Evolutionary conservation across 768 basidiomycete genomes (phyloP).

Genomic region (Lactarius trivialis): DNA sequence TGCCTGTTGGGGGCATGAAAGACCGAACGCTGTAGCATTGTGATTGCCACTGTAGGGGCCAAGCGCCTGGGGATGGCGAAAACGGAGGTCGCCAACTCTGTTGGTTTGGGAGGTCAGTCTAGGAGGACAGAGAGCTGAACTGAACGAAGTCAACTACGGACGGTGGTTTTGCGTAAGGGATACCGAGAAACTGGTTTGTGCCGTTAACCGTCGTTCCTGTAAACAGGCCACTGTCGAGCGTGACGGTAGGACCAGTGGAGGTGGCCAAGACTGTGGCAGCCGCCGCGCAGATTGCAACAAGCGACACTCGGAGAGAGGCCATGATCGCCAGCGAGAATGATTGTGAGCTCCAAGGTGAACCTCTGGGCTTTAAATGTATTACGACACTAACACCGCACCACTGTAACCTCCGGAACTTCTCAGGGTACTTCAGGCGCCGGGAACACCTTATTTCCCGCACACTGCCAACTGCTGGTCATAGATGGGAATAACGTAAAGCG

Average conservation of each 20-base stretch:
- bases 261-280: background rate
- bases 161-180: constrained; percentile 38
- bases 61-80: constrained; percentile 29
- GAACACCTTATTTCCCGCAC: too few relatives aligned
- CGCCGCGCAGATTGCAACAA: background rate
- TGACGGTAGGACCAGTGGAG: constrained; percentile 19
- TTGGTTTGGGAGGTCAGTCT: background rate
- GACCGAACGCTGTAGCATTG: constrained; percentile 20
- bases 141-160: constrained; percentile 22
- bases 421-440: too few relatives aligned
- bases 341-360: background rate
- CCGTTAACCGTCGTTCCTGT: constrained; percentile 26
- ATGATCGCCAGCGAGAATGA: background rate
- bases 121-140: background rate
- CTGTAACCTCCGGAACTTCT: too few relatives aligned
- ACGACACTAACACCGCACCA: too few relatives aligned
- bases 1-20: constrained; percentile 25
- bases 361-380: background rate
- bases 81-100: constrained; percentile 34
- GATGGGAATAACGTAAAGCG: too few relatives aligned
- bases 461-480: too few relatives aligned
- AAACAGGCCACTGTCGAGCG: constrained; percentile 29
- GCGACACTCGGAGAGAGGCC: background rate
- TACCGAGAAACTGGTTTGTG: constrained; percentile 33
- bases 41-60: constrained; percentile 19